These are phyloP conservation scores for Cucurbita maxima DNA, from an alignment of 306 rosid genomes.

Conservation along the genomic window DNA sequence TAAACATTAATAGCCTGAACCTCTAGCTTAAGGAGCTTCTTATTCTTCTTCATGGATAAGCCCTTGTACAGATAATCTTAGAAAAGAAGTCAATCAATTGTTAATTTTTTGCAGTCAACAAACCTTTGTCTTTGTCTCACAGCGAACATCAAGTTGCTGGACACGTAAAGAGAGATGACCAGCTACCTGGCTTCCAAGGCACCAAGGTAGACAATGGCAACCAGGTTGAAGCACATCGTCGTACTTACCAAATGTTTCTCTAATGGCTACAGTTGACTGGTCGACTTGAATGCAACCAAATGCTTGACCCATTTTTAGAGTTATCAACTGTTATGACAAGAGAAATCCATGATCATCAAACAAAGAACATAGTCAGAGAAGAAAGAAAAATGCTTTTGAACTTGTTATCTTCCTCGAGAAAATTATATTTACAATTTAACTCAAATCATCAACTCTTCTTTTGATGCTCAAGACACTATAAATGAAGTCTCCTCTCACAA, in stretches of 20 bases:
- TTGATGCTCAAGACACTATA: background rate
- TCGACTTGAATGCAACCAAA: constrained; percentile 41
- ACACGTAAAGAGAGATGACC: constrained; percentile 39
- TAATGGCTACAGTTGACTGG: constrained; percentile 37
- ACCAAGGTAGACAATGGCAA: constrained; percentile 47
- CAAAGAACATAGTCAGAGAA: background rate
- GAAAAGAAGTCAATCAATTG: background rate
- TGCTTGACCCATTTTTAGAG: constrained; percentile 31
- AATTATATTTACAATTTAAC: background rate
- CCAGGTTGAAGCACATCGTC: constrained; percentile 41
- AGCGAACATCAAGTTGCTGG: constrained; percentile 51
- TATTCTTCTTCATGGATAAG: background rate
- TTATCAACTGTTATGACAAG: background rate
- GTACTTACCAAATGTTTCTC: constrained; percentile 42
- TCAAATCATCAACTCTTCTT: background rate
- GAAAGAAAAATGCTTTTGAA: background rate
- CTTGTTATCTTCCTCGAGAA: background rate
- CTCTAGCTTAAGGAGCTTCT: background rate
- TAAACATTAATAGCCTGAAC: background rate
- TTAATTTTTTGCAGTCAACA: background rate
- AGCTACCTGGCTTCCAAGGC: constrained; percentile 26
- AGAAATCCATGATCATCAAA: background rate
- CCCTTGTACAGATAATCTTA: background rate
- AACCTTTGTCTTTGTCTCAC: constrained; percentile 50
- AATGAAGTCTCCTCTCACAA: background rate